phyloP scores from a whole-genome alignment of 345 rosid species.

The Citropsis articulata region DNA sequence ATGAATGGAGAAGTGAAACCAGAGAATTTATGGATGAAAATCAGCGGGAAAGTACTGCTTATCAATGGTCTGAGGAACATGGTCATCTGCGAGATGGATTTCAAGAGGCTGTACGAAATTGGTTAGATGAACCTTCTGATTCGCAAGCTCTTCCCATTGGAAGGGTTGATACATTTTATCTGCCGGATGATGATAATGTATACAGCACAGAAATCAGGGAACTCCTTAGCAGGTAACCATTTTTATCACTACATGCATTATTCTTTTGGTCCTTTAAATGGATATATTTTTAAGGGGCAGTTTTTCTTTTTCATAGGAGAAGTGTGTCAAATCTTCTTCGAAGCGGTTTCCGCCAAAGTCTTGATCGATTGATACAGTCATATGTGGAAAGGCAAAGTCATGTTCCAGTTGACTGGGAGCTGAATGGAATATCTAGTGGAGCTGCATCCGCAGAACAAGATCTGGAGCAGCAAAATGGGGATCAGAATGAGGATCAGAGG shows the following conservation, averaged over 20 bases:
- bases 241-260: slow-evolving; percentile 8
- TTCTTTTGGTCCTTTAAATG: neutral
- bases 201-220: slow-evolving; percentile 73
- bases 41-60: slow-evolving; percentile 35
- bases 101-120: slow-evolving; percentile 54
- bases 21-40: slow-evolving; percentile 35
- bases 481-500: slow-evolving; percentile 46
- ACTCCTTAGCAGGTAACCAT: slow-evolving; percentile 67
- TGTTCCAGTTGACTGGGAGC: slow-evolving; percentile 62
- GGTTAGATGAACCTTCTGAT: slow-evolving; percentile 56
- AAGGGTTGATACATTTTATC: slow-evolving; percentile 50
- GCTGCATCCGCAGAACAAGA: slow-evolving; percentile 46
- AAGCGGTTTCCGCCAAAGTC: slow-evolving; percentile 88
- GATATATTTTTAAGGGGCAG: slow-evolving; percentile 11
- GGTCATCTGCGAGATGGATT: slow-evolving; percentile 37
- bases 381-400: slow-evolving; percentile 85
- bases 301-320: slow-evolving; percentile 55
- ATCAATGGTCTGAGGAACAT: slow-evolving; percentile 39
- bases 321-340: slow-evolving; percentile 89
- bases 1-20: slow-evolving; percentile 35
- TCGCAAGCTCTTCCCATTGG: slow-evolving; percentile 39
- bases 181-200: slow-evolving; percentile 61
- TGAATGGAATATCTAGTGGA: slow-evolving; percentile 50
- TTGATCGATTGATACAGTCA: slow-evolving; percentile 79
- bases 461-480: slow-evolving; percentile 48